A percentile compares a stretch with the other conserved stretches of the same genome.
phyloP scores from a whole-genome alignment of 495 filamentous ascomycete species.

The Lepidopterella palustris region DNA sequence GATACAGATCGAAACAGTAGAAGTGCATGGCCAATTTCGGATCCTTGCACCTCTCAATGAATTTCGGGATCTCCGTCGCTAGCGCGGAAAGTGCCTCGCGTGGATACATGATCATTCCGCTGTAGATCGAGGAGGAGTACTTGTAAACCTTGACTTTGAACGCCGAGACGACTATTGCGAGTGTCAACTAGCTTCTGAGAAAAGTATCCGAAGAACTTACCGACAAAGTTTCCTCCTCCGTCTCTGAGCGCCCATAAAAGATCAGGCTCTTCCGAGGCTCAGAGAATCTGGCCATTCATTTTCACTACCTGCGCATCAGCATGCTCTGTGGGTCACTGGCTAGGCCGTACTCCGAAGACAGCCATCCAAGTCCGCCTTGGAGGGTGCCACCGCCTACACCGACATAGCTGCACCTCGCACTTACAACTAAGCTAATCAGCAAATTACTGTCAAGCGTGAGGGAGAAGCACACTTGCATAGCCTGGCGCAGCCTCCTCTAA shows the following conservation, averaged over 20 bases:
- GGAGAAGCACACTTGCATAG: conserved; percentile 18
- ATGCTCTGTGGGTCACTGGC: conserved; percentile 34
- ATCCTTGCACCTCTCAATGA: conserved; percentile 17
- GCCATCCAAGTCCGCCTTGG: conserved; percentile 33
- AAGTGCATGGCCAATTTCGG: conserved; percentile 32
- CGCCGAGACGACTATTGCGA: conserved; percentile 18
- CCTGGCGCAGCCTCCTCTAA: conserved; percentile 28
- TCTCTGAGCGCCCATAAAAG: conserved; percentile 34
- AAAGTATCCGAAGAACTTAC: not conserved
- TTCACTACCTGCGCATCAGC: conserved; percentile 33
- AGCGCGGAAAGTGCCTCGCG: conserved; percentile 14
- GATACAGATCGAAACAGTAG: conserved; percentile 21
- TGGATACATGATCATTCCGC: conserved; percentile 24
- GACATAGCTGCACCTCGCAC: conserved; percentile 29
- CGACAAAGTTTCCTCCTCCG: conserved; percentile 29
- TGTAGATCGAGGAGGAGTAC: conserved; percentile 24
- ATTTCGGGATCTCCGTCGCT: conserved; percentile 22
- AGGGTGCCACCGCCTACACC: conserved; percentile 30
- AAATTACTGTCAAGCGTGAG: not conserved
- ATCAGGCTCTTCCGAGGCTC: conserved; percentile 32
- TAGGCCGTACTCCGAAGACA: conserved; percentile 31
- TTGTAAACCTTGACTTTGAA: conserved; percentile 27
- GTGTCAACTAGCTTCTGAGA: not conserved
- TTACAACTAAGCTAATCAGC: conserved; percentile 18
- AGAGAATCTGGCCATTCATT: conserved; percentile 26